Evolutionary conservation across 306 rosid species (phyloP).

Genomic region (Hippophae gyantsensis): DNA sequence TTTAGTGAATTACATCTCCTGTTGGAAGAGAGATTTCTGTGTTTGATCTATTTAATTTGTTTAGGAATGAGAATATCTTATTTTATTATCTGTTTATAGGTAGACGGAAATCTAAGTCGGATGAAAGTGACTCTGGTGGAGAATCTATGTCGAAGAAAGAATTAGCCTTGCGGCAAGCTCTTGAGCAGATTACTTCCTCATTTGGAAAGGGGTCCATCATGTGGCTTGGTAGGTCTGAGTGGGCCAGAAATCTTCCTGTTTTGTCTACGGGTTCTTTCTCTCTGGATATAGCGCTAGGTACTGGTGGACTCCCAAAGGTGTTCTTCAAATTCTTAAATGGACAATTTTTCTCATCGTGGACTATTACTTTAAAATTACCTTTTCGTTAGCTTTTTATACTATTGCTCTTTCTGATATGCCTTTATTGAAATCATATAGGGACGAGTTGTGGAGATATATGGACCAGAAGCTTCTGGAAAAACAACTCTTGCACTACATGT

Average conservation of each 20-base stretch:
- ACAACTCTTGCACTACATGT: conserved; percentile 84
- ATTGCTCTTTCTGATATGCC: not conserved
- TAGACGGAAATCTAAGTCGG: too few relatives aligned
- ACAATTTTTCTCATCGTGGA: not conserved
- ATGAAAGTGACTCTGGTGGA: conserved; percentile 39
- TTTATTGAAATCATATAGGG: conserved; percentile 40
- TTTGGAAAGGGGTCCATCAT: conserved; percentile 87
- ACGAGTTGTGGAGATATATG: conserved; percentile 82
- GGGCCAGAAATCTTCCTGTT: conserved; percentile 43
- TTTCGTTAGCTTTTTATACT: too few relatives aligned
- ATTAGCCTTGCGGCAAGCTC: conserved; percentile 64
- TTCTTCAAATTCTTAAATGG: not conserved
- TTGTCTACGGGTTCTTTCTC: conserved; percentile 69
- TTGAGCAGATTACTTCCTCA: conserved; percentile 76
- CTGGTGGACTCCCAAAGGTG: conserved; percentile 87
- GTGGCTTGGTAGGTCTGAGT: conserved; percentile 52
- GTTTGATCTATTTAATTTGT: too few relatives aligned
- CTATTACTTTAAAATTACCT: not conserved
- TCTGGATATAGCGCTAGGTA: conserved; percentile 80
- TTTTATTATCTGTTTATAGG: too few relatives aligned
- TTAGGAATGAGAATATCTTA: too few relatives aligned
- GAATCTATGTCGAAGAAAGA: conserved; percentile 76
- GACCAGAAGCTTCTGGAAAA: conserved; percentile 82
- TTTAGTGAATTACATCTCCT: too few relatives aligned
- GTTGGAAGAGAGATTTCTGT: too few relatives aligned